A percentile compares a stretch with the other conserved stretches of the same genome.
Conservation (phyloP, 2,329 filamentous ascomycete genomes). For the Claviceps sp. region DNA sequence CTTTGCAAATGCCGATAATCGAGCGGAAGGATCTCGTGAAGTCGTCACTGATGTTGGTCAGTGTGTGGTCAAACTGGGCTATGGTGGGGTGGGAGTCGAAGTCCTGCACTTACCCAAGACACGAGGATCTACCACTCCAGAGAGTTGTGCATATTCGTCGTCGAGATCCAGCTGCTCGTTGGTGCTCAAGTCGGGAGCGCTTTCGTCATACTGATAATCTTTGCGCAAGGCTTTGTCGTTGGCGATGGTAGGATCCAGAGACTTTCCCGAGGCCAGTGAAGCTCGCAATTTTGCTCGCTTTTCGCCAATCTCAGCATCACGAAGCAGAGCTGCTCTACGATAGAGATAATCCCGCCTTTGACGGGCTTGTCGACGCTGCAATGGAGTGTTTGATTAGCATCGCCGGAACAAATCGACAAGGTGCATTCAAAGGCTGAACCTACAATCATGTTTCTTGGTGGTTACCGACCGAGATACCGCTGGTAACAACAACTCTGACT, state of each 20-base stretch:
- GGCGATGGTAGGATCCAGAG: constrained; percentile 66
- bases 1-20: constrained; percentile 82
- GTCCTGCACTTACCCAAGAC: constrained; percentile 61
- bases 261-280: constrained; percentile 79
- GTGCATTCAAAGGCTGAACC: not conserved
- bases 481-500: too few relatives aligned
- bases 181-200: constrained; percentile 49
- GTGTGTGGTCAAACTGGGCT: not conserved
- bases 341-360: constrained; percentile 55
- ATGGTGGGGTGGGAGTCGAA: not conserved
- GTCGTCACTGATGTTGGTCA: constrained; percentile 56
- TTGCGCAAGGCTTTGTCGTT: constrained; percentile 74
- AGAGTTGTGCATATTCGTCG: constrained; percentile 82
- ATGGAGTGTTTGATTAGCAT: not conserved
- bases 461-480: not conserved
- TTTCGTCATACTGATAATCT: constrained; percentile 91
- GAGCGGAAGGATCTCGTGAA: constrained; percentile 71
- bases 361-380: constrained; percentile 25
- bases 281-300: constrained; percentile 79
- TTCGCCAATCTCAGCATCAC: constrained; percentile 84
- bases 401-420: not conserved
- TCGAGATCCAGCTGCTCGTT: constrained; percentile 64
- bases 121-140: constrained; percentile 80
- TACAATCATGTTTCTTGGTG: constrained; percentile 6
- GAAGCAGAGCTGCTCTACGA: constrained; percentile 70